Base-by-base conservation (phyloP, 1,284 basidiomycete genomes). In the Pterulicium gracile region DNA sequence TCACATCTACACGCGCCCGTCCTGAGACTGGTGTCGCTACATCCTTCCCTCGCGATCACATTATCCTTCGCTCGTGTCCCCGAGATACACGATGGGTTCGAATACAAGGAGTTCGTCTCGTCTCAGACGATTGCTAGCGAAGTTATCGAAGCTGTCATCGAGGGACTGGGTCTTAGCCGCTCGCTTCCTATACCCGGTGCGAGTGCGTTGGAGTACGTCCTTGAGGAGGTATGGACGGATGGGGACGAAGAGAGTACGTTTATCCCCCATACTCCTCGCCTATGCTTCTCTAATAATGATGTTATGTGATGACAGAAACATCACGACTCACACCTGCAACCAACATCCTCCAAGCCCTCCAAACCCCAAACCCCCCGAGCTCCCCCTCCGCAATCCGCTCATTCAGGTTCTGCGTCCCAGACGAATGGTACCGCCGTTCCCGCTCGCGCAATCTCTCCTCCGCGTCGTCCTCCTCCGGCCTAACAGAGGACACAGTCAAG, bases 381-480 rank as follows among this genome's bases (percentile, higher is more conserved):
- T 61, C 63, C 12, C 53, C 60, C 2, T 56, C 58, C 19, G 67
- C 71, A 4, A 63, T 55, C 15, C 70, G 69, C 14, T 51, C 49
- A 3, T 75, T 82, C 56, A 69, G 71, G 23, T 71, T 87, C 48
- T 83, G 79, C 51, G 74, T 88, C 10, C 85, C 85, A 1, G 81
- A 87, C 42, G 79, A 83, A 58, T 88, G 85, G 85, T 88, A 80
- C 58, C 76, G 81, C 43, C 73, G 84, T 14, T 76, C 75, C 24
- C 81, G 72, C 48, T 71, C 78, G 14, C 72, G 77, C 1, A 66
- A 61, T 21, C 55, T 70, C 0, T 69, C 73, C 7, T 67, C 69
- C 13, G 56, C 64, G 4, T 32, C 27, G 4, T 32, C 27, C 27
- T 73, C 69, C 3, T 56, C 66, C 19, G 67, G 68, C 41, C 72